Conservation (phyloP, 257 asterid genomes). For the Perilla frutescens region DNA sequence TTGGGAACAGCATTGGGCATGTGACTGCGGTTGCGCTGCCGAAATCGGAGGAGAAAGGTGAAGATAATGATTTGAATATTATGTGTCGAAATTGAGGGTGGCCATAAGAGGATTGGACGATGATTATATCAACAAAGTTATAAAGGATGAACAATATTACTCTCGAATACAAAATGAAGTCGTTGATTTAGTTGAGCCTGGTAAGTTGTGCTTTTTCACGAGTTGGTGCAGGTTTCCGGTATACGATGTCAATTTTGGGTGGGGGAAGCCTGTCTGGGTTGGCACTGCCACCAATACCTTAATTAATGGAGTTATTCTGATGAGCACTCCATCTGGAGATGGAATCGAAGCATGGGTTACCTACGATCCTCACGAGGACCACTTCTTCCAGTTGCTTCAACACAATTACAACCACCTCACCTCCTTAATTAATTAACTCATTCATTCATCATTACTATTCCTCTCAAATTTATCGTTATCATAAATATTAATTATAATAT, state of each 20-base stretch:
- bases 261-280: slow-evolving; percentile 23
- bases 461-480: no score
- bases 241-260: background rate
- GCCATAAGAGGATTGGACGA: background rate
- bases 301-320: background rate
- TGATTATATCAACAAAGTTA: background rate
- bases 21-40: background rate
- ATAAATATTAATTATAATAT: no score
- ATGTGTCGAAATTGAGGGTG: background rate
- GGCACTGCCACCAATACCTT: background rate
- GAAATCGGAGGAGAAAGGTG: background rate
- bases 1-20: background rate
- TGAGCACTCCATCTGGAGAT: slow-evolving; percentile 2
- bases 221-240: slow-evolving; percentile 16
- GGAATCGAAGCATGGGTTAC: slow-evolving; percentile 17
- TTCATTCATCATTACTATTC: no score
- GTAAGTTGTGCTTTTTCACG: background rate
- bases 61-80: no score
- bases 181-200: background rate
- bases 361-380: background rate
- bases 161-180: background rate
- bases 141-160: background rate
- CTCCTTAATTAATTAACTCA: no score
- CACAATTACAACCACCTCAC: no score
- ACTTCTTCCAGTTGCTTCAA: background rate